Conservation (phyloP, 345 rosid species). For the Linum tenue region DNA sequence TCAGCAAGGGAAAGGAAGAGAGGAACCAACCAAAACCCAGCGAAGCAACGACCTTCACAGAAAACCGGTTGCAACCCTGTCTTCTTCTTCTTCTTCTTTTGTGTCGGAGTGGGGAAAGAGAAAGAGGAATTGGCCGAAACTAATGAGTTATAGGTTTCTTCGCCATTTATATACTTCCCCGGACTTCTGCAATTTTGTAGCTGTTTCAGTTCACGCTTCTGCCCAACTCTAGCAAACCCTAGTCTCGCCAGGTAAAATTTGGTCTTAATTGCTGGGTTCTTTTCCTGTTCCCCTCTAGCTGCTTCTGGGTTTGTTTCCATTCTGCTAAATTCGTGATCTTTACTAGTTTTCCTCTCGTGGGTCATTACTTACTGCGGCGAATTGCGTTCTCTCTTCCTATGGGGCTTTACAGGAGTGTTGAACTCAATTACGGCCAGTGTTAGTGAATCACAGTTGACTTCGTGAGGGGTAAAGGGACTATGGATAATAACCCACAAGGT, state of each 20-base stretch:
- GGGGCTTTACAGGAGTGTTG: neutral
- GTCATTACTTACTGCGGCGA: neutral
- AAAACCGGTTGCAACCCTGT: too few relatives aligned
- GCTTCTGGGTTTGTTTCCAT: neutral
- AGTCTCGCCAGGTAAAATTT: neutral
- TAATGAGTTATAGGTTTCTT: too few relatives aligned
- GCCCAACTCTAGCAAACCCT: neutral
- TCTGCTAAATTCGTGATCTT: neutral
- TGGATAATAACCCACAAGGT: constrained; percentile 59
- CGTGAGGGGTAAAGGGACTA: constrained; percentile 2
- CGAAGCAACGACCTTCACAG: too few relatives aligned
- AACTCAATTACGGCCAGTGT: neutral
- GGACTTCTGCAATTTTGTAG: neutral
- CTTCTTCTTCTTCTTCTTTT: too few relatives aligned
- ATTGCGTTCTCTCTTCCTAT: neutral
- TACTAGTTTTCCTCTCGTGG: neutral
- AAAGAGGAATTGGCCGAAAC: too few relatives aligned
- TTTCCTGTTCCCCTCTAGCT: neutral
- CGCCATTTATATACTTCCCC: neutral
- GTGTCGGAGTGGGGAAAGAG: too few relatives aligned
- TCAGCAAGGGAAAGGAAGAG: too few relatives aligned
- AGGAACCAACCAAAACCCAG: too few relatives aligned
- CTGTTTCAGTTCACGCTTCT: neutral
- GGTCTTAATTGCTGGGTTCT: neutral
- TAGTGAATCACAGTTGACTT: neutral